Conservation (phyloP, 2,329 filamentous ascomycete species). For the Neofusicoccum sp. region DNA sequence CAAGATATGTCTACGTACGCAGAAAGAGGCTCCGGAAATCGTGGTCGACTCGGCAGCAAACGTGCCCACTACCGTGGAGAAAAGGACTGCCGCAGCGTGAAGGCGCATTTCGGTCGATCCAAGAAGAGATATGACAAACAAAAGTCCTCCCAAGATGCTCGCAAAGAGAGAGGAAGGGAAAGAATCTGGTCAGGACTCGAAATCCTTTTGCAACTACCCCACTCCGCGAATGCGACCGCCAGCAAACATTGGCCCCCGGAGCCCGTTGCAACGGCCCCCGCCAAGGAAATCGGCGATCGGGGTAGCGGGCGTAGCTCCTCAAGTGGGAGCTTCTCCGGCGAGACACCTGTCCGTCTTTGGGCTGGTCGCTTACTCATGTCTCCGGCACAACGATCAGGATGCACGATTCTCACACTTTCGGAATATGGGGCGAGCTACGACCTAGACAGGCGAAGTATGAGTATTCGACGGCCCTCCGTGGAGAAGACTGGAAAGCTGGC, state of each 20-base stretch:
- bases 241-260: not conserved
- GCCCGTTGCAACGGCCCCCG: not conserved
- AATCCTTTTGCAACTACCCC: not conserved
- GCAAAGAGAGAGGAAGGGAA: not conserved
- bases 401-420: not conserved
- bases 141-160: not conserved
- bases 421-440: no score
- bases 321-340: not conserved
- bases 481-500: no score
- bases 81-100: not conserved
- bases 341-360: not conserved
- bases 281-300: not conserved
- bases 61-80: not conserved
- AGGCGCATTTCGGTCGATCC: not conserved
- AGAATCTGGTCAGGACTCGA: not conserved
- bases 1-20: conserved; percentile 3
- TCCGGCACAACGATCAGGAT: not conserved
- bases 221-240: not conserved
- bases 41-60: not conserved
- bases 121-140: not conserved
- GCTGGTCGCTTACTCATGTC: not conserved
- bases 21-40: not conserved
- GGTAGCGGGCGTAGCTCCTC: not conserved
- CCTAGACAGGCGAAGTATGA: no score
- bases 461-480: no score